Percentiles rank a stretch among this genome's conserved stretches.
phyloP scores from a whole-genome alignment of 148 eudicot species.

The Fagopyrum tataricum region DNA sequence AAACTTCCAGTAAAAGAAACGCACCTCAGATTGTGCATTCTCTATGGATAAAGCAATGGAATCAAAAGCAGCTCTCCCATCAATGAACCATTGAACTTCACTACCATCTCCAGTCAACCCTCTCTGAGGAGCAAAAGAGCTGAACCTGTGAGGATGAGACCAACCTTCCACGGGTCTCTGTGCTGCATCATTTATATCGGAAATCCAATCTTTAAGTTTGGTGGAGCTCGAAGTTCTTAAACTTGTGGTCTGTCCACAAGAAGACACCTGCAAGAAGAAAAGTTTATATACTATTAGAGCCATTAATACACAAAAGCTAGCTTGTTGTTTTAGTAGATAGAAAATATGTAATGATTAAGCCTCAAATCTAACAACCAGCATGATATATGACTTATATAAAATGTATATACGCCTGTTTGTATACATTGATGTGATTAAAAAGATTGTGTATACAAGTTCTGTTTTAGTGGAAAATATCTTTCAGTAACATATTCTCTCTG shows the following conservation, averaged over 20 bases:
- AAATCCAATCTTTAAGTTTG: conserved; percentile 87
- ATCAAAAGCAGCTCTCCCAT: conserved; percentile 83
- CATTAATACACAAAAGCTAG: neutral
- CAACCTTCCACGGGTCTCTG: conserved; percentile 85
- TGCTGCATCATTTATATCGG: conserved; percentile 76
- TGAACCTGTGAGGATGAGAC: conserved; percentile 94
- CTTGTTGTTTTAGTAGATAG: neutral
- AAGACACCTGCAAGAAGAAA: conserved; percentile 42
- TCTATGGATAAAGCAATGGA: conserved; percentile 93
- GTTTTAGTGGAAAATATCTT: neutral
- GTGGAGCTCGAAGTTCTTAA: conserved; percentile 59
- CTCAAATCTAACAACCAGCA: neutral
- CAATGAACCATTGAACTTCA: conserved; percentile 97
- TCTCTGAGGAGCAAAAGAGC: conserved; percentile 86
- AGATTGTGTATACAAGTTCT: too few relatives aligned
- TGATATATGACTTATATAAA: neutral
- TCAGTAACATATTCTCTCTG: neutral
- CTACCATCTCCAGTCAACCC: conserved; percentile 84
- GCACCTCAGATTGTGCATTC: conserved; percentile 89
- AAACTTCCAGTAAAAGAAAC: conserved; percentile 11
- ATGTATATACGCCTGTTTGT: neutral
- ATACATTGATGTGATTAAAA: neutral
- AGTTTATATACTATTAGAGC: neutral
- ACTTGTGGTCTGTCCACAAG: conserved; percentile 55
- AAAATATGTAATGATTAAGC: neutral